Evolutionary conservation across 208 protist species (phyloP).

Genomic region (Naegleria lovaniensis): DNA sequence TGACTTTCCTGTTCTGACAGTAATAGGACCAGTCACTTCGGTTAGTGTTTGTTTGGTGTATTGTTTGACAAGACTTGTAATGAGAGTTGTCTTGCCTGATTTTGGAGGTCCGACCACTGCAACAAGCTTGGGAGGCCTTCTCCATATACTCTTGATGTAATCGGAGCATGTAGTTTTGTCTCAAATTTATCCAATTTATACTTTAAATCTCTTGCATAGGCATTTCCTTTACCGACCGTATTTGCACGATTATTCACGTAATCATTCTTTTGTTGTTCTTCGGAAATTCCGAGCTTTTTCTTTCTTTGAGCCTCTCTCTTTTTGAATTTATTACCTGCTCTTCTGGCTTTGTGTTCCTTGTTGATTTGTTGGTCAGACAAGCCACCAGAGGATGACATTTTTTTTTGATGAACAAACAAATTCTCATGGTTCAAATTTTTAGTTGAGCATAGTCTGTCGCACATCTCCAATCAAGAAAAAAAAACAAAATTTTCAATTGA

Average conservation of each 20-base stretch:
- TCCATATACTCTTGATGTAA: conserved; percentile 47
- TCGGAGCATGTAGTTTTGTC: conserved; percentile 54
- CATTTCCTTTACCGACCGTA: conserved; percentile 34
- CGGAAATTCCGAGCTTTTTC: conserved; percentile 71
- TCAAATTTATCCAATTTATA: conserved; percentile 45
- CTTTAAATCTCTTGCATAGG: conserved; percentile 10
- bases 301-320: conserved; percentile 76
- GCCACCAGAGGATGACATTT: not conserved
- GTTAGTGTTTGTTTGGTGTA: conserved; percentile 89
- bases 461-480: too few species aligned
- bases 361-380: conserved; percentile 58
- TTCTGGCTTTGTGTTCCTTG: conserved; percentile 74
- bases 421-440: too few species aligned
- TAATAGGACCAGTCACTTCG: conserved; percentile 90
- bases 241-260: conserved; percentile 83
- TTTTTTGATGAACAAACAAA: too few species aligned
- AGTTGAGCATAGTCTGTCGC: too few species aligned
- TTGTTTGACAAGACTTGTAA: conserved; percentile 94
- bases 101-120: conserved; percentile 90
- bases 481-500: too few species aligned
- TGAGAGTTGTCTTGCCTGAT: conserved; percentile 94
- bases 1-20: conserved; percentile 79
- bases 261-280: conserved; percentile 67
- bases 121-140: conserved; percentile 86
- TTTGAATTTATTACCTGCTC: conserved; percentile 67